Evolutionary conservation across 352 stramenopile genomes (phyloP), one percentile per base, ranked within the genome.

Genomic region (Saprolegnia parasitica): DNA sequence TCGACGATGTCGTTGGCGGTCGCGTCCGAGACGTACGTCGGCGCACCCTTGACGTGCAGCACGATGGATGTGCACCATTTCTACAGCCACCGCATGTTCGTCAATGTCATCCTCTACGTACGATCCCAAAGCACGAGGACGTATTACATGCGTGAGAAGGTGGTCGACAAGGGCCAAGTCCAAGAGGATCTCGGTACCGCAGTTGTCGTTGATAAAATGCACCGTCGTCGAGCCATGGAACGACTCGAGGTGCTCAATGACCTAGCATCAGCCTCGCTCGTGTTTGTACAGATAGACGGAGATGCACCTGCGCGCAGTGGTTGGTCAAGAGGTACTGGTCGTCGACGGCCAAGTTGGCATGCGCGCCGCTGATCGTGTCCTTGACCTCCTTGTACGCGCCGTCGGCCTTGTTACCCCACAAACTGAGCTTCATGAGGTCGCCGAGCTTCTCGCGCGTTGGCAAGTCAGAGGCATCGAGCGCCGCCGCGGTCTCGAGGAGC

Each of bases 171-270:
- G 73, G 37, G 81, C 81, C 29, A 92, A 56, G 52, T 92, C 84
- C 0, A 92, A 64, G 56, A 92, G 67, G 47, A 92, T 63, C 65
- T 92, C 82, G 0, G 81, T 89, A 55, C 82, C 84, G 67, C 81
- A 87, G 74, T 92, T 92, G 73, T 92, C 84, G 64, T 90, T 92
- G 68, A 92, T 88, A 55, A 76, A 90, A 58, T 90, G 77, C 29
- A 78, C 50, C 21, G 62, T 26, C 4, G 74, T 37, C 10, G 15
- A 21, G 6, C 18, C 16, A 20, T 58, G 42, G 21, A 29, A n/a
- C 21, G 55, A 66, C 39, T 83, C 71, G 18, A 89, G 65, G 40
- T 78, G 81, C 10, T 57, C 20, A 23, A 86, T 76, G 10, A 90
- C 79, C 23, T 83, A 21, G 32, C 24, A 70, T 32, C 16, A 49